Conservation (phyloP, 805 yeast genomes). For the Saccharomyces jurei region DNA sequence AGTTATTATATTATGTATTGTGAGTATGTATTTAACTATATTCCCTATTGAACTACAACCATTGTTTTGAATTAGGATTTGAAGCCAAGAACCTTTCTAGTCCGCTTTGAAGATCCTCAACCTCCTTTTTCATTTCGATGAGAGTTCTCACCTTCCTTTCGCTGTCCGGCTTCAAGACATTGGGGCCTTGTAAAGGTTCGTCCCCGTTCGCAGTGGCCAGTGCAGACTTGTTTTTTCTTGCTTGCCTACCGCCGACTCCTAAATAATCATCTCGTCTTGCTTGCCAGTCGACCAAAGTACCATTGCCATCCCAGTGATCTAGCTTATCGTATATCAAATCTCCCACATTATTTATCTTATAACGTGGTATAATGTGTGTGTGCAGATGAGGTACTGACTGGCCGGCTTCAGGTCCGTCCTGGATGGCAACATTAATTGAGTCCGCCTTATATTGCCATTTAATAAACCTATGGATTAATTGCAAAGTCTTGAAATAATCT, state of each 20-base stretch:
- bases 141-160: slow-evolving; percentile 49
- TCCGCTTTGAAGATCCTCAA: slow-evolving; percentile 42
- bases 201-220: slow-evolving; percentile 5
- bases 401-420: slow-evolving; percentile 94
- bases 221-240: slow-evolving; percentile 20
- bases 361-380: slow-evolving; percentile 87
- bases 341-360: slow-evolving; percentile 46
- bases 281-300: slow-evolving; percentile 18
- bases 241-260: slow-evolving; percentile 16
- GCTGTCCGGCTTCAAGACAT: slow-evolving; percentile 35
- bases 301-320: slow-evolving; percentile 48
- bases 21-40: neutral
- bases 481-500: slow-evolving; percentile 75
- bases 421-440: slow-evolving; percentile 82
- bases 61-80: slow-evolving; percentile 7
- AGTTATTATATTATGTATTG: neutral
- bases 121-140: slow-evolving; percentile 68
- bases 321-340: slow-evolving; percentile 67
- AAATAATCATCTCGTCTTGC: slow-evolving; percentile 25
- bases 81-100: slow-evolving; percentile 19
- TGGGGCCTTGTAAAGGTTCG: slow-evolving; percentile 13
- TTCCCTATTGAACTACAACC: neutral
- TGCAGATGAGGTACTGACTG: slow-evolving; percentile 95
- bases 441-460: slow-evolving; percentile 66
- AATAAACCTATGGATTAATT: slow-evolving; percentile 60